phyloP scores from a whole-genome alignment of 2,329 filamentous ascomycete genomes.

The Fusarium xylarioides region DNA sequence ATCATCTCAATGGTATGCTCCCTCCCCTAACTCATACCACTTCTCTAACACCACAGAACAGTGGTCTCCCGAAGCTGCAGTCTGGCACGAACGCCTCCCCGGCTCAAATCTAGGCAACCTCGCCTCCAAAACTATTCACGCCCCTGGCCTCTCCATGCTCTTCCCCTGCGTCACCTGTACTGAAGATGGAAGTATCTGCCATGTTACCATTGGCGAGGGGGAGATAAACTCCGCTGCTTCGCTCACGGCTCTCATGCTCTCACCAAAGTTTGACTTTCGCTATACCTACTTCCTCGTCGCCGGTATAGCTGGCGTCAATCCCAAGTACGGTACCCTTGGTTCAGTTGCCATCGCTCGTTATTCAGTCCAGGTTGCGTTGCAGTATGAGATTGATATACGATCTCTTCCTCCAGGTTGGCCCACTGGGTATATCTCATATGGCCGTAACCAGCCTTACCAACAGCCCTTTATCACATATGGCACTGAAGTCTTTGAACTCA shows the following conservation, averaged over 20 bases:
- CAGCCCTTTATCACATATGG: constrained; percentile 71
- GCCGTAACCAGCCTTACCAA: constrained; percentile 60
- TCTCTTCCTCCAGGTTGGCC: constrained; percentile 72
- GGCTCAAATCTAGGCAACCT: constrained; percentile 61
- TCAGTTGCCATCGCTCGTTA: constrained; percentile 74
- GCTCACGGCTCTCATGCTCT: constrained; percentile 70
- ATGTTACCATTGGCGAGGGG: constrained; percentile 72
- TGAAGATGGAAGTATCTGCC: constrained; percentile 68
- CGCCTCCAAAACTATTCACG: constrained; percentile 63
- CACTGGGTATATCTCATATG: constrained; percentile 75
- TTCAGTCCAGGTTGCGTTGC: constrained; percentile 76
- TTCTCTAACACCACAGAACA: constrained; percentile 43
- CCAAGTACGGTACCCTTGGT: constrained; percentile 70
- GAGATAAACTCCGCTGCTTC: constrained; percentile 80
- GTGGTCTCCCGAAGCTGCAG: constrained; percentile 69
- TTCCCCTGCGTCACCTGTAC: constrained; percentile 74
- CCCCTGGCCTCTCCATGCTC: constrained; percentile 71
- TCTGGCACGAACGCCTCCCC: constrained; percentile 66
- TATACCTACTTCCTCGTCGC: constrained; percentile 76
- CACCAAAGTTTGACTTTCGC: constrained; percentile 68
- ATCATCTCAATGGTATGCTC: constrained; percentile 68
- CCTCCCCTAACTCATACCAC: background rate
- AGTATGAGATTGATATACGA: constrained; percentile 78
- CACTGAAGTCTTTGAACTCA: constrained; percentile 76
- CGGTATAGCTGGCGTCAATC: constrained; percentile 80